Evolutionary conservation across 2,329 filamentous ascomycete species (phyloP).

Genomic region (Aspergillus pseudotamarii): DNA sequence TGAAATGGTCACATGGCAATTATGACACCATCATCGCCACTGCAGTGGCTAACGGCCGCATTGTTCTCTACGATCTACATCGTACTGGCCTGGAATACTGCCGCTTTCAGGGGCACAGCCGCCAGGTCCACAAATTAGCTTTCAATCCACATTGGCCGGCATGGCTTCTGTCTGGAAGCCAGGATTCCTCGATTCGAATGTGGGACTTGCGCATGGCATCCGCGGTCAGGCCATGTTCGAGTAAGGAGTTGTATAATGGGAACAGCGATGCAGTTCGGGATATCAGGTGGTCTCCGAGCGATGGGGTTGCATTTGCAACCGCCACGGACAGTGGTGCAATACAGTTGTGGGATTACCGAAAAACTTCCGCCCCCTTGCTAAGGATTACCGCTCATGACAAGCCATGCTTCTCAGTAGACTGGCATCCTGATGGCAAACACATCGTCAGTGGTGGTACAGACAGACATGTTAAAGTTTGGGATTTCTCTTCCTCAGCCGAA

Average conservation of each 20-base stretch:
- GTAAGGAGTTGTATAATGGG: slow-evolving; percentile 57
- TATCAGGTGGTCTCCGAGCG: slow-evolving; percentile 66
- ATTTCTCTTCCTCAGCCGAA: slow-evolving; percentile 59
- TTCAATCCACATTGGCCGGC: slow-evolving; percentile 66
- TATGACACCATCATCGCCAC: slow-evolving; percentile 65
- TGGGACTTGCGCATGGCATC: slow-evolving; percentile 64
- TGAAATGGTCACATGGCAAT: slow-evolving; percentile 67
- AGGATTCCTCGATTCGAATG: slow-evolving; percentile 65
- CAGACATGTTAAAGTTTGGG: slow-evolving; percentile 66
- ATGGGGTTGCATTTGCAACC: slow-evolving; percentile 65
- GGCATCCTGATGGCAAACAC: slow-evolving; percentile 69
- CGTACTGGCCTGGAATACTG: slow-evolving; percentile 63
- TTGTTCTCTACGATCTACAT: slow-evolving; percentile 67
- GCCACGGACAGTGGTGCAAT: slow-evolving; percentile 66
- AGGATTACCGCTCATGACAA: slow-evolving; percentile 65
- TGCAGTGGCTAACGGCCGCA: slow-evolving; percentile 66
- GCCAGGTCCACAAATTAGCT: slow-evolving; percentile 67
- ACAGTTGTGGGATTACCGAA: slow-evolving; percentile 66
- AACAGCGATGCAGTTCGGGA: slow-evolving; percentile 65
- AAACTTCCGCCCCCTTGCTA: slow-evolving; percentile 58
- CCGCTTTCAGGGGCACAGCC: slow-evolving; percentile 65
- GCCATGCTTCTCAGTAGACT: slow-evolving; percentile 65
- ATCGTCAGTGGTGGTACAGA: slow-evolving; percentile 65
- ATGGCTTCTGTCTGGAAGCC: slow-evolving; percentile 65
- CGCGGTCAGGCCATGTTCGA: slow-evolving; percentile 56